Base-by-base conservation (phyloP, 352 stramenopile species). In the Phytophthora cactorum region DNA sequence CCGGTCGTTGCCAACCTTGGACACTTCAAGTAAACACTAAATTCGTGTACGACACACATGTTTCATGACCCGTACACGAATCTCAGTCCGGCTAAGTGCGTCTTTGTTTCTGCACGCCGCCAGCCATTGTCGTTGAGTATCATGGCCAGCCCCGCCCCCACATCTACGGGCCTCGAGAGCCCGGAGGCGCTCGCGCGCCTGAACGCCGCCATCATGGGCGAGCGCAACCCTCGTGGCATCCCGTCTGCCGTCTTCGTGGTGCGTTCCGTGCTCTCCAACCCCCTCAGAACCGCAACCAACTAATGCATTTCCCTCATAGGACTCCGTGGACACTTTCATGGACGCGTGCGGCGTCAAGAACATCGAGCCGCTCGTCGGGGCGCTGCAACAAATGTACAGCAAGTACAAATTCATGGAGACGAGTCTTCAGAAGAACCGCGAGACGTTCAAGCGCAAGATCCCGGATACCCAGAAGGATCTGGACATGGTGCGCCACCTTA, bases 321-420 rank as follows among this genome's bases (percentile, higher is more conserved):
- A 94, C 41, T 71, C 70, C 9, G 86, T 94, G 17, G 86, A 96
- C 44, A 46, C 73, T n/a, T 93, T 92, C 67, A 85, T 92, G 78
- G 59, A 53, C 31, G 72, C 72, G 7, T 71, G 84, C 15, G 85
- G 84, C 5, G 76, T 92, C 7, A 67, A 72, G 29, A 71, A 68
- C 22, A 92, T 94, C 59, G 86, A 94, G 56, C 86, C 85, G 39
- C 81, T 96, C 6, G 84, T 96, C 1, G 86, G 84, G 5, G 81
- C 86, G 41, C 72, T 96, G 60, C 86, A 96, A 72, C 86, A 96
- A 59, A 85, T 96, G 64, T 96, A 94, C 72, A 94, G 85, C 78
- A 96, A 97, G 75, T 96, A 96, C 69, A 96, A 96, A 66, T 92
- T 92, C 57, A 95, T 96, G 85, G 90, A 97, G 73, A 90, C 82